Evolutionary conservation across 2,329 filamentous ascomycete genomes (phyloP).

Genomic region (Diplocarpon rosae): DNA sequence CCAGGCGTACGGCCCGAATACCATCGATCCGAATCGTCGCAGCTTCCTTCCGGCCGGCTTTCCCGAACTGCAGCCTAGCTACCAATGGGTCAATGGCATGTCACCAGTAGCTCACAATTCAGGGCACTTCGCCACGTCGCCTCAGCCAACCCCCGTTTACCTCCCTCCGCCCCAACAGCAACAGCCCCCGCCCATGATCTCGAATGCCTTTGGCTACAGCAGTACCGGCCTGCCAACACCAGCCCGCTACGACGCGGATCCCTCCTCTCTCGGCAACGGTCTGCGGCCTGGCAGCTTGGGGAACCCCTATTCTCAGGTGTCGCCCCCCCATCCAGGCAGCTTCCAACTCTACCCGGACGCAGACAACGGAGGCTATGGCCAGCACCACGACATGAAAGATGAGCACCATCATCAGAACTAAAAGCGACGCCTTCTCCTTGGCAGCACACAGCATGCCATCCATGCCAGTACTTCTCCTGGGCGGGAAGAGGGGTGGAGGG

Average conservation of each 20-base stretch:
- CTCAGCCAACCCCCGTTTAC: conserved; percentile 12
- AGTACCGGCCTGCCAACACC: conserved; percentile 7
- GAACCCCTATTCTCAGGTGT: conserved; percentile 9
- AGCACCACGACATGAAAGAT: conserved; percentile 6
- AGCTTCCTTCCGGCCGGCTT: conserved; percentile 8
- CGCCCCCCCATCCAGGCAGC: neutral
- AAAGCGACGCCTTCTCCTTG: no score
- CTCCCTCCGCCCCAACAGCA: conserved; percentile 9
- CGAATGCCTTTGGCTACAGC: conserved; percentile 9
- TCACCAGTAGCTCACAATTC: conserved; percentile 8
- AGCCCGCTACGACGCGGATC: conserved; percentile 10
- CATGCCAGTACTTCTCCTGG: no score
- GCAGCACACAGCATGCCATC: no score
- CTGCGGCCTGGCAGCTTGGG: conserved; percentile 12
- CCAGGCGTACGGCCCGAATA: conserved; percentile 11
- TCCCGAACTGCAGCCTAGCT: conserved; percentile 12
- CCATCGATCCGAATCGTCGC: conserved; percentile 12
- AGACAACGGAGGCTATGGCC: neutral
- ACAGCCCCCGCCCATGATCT: conserved; percentile 11
- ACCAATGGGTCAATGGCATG: conserved; percentile 9
- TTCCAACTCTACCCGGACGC: conserved; percentile 4
- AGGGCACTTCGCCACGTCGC: conserved; percentile 15
- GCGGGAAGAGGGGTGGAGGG: no score
- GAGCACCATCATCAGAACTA: conserved; percentile 6
- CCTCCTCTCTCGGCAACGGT: conserved; percentile 6